Evolutionary conservation across 1,284 basidiomycete genomes (phyloP), one percentile per base, ranked within the genome.

Genomic region (Inonotus hispidus): DNA sequence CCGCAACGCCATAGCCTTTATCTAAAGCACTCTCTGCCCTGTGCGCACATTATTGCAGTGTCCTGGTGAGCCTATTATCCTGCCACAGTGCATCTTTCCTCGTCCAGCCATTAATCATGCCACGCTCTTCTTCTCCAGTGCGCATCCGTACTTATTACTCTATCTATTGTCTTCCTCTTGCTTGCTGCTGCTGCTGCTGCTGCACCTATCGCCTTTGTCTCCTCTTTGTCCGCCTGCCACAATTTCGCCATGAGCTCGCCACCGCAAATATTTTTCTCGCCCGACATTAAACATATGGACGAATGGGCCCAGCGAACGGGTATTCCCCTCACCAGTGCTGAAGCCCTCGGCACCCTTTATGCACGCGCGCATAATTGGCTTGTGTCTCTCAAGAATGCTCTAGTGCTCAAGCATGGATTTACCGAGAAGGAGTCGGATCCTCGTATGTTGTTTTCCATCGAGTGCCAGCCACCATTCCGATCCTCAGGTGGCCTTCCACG

Each of bases 251-350:
- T 75, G 73, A 69, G 67, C 61, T 63, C 71, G 56, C 71, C 72
- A 57, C 72, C 80, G 50, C 77, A 89, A 69, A 81, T 91, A 71
- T 79, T 86, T 63, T 92, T 92, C 71, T 88, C 85, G 64, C 84
- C 83, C 71, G 84, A 88, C 66, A 85, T 92, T 69, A 77, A 78
- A 60, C 84, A 87, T 69, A 89, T 92, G 84, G 87, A 90, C 73
- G 84, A 81, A 63, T 92, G 89, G 89, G 86, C 90, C 0, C 78
- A 74, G 59, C 82, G 88, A 60, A 90, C 89, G 0, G 79, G 82
- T 69, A 89, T 92, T 57, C 88, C 88, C 39, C 78, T 92, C 63
- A 89, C 88, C 62, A 90, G 85, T 58, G 89, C 88, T 56, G 89
- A 90, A 65, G 87, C 87, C 38, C 75, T 92, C 54, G 88, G 88